phyloP scores from a whole-genome alignment of 1,284 basidiomycete genomes.

The Neotropicomus parvogracilis region DNA sequence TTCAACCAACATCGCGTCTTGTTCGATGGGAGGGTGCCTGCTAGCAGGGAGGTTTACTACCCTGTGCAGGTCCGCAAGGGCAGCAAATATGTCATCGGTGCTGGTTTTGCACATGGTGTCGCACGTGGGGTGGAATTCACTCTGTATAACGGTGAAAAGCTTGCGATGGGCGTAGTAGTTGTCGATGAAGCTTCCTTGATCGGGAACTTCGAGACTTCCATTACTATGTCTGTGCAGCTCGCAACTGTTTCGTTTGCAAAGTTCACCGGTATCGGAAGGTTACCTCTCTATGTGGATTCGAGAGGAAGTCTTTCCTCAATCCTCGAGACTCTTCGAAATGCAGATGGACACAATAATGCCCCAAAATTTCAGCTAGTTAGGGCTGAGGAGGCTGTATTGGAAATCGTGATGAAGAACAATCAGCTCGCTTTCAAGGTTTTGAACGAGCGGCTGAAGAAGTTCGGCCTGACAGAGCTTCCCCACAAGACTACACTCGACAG shows the following conservation, averaged over 20 bases:
- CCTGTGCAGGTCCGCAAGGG: neutral
- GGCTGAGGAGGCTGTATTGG: neutral
- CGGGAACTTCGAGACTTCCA: neutral
- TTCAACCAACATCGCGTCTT: slow-evolving; percentile 14
- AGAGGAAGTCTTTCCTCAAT: neutral
- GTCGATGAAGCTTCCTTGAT: neutral
- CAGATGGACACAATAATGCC: neutral
- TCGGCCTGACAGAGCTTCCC: neutral
- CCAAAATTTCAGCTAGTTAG: neutral
- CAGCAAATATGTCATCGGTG: neutral
- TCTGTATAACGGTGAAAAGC: neutral
- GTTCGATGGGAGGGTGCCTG: slow-evolving; percentile 13
- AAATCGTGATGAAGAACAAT: neutral
- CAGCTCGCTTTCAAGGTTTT: neutral
- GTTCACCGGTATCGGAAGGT: neutral
- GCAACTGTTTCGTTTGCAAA: neutral
- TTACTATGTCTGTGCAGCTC: neutral
- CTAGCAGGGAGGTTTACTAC: neutral
- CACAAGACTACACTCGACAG: neutral
- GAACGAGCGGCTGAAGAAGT: neutral
- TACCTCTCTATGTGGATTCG: neutral
- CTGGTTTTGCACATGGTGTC: slow-evolving; percentile 2
- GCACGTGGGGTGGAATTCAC: neutral
- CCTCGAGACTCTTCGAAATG: neutral
- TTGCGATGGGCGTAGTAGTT: neutral